Evolutionary conservation across 805 yeast genomes (phyloP).

Genomic region (Saccharomycopsis sp.): DNA sequence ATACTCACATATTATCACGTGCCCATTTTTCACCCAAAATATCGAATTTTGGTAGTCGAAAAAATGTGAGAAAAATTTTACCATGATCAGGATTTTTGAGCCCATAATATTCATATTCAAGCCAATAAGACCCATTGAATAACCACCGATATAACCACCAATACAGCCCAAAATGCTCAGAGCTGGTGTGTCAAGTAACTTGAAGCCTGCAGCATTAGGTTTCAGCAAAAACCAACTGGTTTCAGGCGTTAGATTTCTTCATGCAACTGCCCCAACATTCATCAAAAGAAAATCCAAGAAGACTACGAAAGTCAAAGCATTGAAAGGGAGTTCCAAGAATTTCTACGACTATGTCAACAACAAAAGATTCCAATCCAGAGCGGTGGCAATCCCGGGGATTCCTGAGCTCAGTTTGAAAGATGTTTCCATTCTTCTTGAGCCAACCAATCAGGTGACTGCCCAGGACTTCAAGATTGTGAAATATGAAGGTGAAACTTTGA

Average conservation of each 20-base stretch:
- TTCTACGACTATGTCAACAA: slow-evolving; percentile 17
- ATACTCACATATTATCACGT: neutral
- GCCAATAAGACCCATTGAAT: neutral
- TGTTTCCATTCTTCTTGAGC: neutral
- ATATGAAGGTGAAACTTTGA: slow-evolving; percentile 38
- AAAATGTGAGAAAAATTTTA: too few species aligned
- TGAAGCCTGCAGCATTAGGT: neutral
- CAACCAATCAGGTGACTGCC: neutral
- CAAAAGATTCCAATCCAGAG: slow-evolving; percentile 7
- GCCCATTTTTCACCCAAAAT: neutral
- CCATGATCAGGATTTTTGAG: neutral
- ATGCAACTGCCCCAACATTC: slow-evolving; percentile 2
- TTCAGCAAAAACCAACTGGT: neutral
- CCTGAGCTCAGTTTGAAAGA: slow-evolving; percentile 4
- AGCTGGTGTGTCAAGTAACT: neutral
- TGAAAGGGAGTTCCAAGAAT: slow-evolving; percentile 1
- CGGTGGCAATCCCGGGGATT: slow-evolving; percentile 3
- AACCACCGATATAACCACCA: too few species aligned
- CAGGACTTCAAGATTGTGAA: slow-evolving; percentile 29
- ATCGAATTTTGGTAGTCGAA: neutral
- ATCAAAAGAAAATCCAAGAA: neutral
- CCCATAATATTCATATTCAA: neutral
- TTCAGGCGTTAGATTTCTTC: neutral
- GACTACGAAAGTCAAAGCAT: neutral
- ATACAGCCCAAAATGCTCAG: neutral